Base-by-base conservation (phyloP, 2,329 filamentous ascomycete species). In the Fusarium bulbicola region DNA sequence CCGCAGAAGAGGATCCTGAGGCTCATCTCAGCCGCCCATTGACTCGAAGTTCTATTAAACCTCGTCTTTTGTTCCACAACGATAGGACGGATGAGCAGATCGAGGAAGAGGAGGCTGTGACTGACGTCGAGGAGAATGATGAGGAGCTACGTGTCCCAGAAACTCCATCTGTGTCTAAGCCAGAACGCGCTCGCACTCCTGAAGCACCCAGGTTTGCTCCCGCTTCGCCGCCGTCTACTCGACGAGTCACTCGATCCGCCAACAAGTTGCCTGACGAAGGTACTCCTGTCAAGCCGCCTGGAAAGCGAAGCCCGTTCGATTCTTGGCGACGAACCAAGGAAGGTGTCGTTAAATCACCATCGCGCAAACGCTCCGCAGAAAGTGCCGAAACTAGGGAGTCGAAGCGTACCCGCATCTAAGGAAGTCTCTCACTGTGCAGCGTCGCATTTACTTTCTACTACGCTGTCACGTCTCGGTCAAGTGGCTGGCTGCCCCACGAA, bases 41-140 rank as follows among this genome's bases (percentile, higher is more conserved):
- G 59, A 92, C 91, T 30, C 90, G 92, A 65, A 91, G 91, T n/a
- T 85, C 88, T 4, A 86, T 95, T 79, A 92, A 92, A 81, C 92
- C 92, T 20, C 90, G 92, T 39, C 87, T 94, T 14, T 87, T 95
- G 13, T 95, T 94, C 82, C 89, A 90, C 8, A 81, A 83, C 45
- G 84, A 84, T 70, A 86, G 86, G 73, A 84, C 79, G 75, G 81
- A 78, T 75, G 82, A 83, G 63, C 79, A 83, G 34, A 80, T 85
- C 4, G 87, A 90, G 57, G 87, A 90, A 59, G 89, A 91, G 59
- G 90, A 93, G 77, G 88, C 88, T 11, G 80, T 82, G 65, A 89
- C 89, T 40, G 86, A 91, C 76, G 85, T 90, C 46, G 89, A 91
- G 74, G 89, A 82, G 42, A 80, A 82, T 37, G 74, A 79, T 43